Conservation (phyloP, 1,284 basidiomycete genomes). For the Puccinia coronata region DNA sequence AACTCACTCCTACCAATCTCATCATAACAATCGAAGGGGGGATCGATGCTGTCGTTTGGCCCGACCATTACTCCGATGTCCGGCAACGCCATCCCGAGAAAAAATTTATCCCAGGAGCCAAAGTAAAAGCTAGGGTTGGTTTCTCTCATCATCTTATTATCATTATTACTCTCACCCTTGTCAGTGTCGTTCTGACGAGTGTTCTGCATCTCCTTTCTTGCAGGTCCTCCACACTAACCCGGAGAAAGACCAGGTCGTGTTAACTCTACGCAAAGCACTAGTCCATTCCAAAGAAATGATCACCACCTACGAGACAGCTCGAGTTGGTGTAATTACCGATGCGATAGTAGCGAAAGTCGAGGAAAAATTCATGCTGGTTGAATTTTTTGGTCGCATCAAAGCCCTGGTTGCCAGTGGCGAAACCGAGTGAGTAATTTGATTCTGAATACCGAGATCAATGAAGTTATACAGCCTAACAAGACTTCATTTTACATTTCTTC, state of each 20-base stretch:
- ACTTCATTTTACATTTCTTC: constrained; percentile 48
- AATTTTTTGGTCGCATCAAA: constrained; percentile 86
- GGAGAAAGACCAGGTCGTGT: constrained; percentile 74
- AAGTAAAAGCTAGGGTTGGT: constrained; percentile 78
- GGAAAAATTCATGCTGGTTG: constrained; percentile 77
- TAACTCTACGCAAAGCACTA: constrained; percentile 91
- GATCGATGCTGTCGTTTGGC: constrained; percentile 90
- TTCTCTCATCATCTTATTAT: neutral
- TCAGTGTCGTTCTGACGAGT: neutral
- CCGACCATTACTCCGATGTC: constrained; percentile 93
- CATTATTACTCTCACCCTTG: neutral
- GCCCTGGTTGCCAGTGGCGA: constrained; percentile 79
- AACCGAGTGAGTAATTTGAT: constrained; percentile 66
- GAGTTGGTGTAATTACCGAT: constrained; percentile 73
- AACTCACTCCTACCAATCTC: constrained; percentile 73
- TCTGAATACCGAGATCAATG: neutral
- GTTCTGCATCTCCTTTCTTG: neutral
- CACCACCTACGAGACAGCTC: constrained; percentile 69
- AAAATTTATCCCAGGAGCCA: constrained; percentile 80
- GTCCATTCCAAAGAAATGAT: constrained; percentile 75
- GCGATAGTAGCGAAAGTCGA: constrained; percentile 79
- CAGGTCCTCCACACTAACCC: constrained; percentile 85
- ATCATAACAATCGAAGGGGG: constrained; percentile 82
- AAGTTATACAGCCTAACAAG: constrained; percentile 40
- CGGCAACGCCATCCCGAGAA: constrained; percentile 85